Evolutionary conservation across 202 grass and related monocot genomes (phyloP), one percentile per base, ranked within the genome.

Genomic region (Carex arenaria): DNA sequence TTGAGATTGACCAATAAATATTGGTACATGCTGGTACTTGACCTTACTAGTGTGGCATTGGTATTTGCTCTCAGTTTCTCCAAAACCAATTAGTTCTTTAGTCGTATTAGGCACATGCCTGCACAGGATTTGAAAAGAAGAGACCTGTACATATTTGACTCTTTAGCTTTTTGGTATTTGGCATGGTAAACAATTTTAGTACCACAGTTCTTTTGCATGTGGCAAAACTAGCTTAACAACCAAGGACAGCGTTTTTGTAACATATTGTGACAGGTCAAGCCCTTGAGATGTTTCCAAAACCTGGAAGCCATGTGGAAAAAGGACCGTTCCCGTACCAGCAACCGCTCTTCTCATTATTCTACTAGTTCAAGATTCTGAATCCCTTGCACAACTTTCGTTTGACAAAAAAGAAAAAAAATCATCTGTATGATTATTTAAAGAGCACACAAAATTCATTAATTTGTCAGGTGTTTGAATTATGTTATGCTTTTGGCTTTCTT

Each of bases 261-360:
- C 80, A 60, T 83, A 45, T 83, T 80, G 62, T 45, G 55, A 67
- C 81, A 95, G 96, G 85, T 84, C 61, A 95, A 82, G 80, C 85
- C 92, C 23, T 74, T 98, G 32, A 92, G 52, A 79, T 95, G 91
- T 92, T 93, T 98, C 67, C 78, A 92, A 42, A 86, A 89, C 85
- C 85, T 95, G 2, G 89, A 95, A 79, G 89, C 90, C 57, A 89
- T 95, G 83, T 89, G 91, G 86, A 98, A 92, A 83, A 98, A 93
- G 85, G 91, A 93, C 49, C 72, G 68, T 15, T 87, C 87, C 59
- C 84, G 82, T 55, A 85, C 85, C 12, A 92, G 89, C 80, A 91
- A 9, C 64, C 88, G 86, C 17, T 95, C 91, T 8, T 97, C 94
- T 68, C 88, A 84, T 47, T 92, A 84, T 13, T 89, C 92, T 10